Evolutionary conservation across 805 yeast species (phyloP), one percentile per base, ranked within the genome.

Genomic region (Saccharomycopsis sp.): DNA sequence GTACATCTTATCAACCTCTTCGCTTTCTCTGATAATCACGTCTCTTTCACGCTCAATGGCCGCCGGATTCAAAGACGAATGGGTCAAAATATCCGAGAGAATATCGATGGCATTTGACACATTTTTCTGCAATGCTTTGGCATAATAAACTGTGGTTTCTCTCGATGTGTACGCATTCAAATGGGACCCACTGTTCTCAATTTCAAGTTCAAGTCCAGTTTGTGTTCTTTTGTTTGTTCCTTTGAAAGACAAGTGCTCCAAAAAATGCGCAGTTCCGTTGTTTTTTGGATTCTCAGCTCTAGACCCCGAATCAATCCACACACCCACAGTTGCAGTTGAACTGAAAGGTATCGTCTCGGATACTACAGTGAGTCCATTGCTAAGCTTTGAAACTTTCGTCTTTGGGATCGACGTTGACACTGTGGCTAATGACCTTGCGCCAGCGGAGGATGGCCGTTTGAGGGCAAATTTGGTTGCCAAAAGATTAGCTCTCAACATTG

Each of bases 251-350:
- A 94, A 77, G 73, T 94, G 99, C 72, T 94, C 99, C 58, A 94
- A 75, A 70, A 94, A 94, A 73, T 94, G 99, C 0, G 99, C 99
- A 5, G 98, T 91, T 52, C 99, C 99, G 65, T 91, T 91, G 67
- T 79, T 79, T 66, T 88, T 83, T 51, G 77, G 77, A 66, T 83
- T 86, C 72, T 94, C 99, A 2, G 98, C 98, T 62, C 99, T 79
- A 2, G 97, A 91, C 1, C 99, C 99, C 47, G 99, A 97, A 73
- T 94, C 97, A 61, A 94, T 91, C 92, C 97, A 95, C 57, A 94
- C 92, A 1, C 98, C 99, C 14, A 94, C 97, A 1, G 99, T 94
- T 61, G 99, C 98, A 50, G 97, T 91, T 64, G 86, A 79, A 5
- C 95, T 85, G 62, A 87, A 85, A 9, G 98, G 98, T 69, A 88